Conservation (phyloP, 495 filamentous ascomycete species). For the Lineolata rhizophorae region DNA sequence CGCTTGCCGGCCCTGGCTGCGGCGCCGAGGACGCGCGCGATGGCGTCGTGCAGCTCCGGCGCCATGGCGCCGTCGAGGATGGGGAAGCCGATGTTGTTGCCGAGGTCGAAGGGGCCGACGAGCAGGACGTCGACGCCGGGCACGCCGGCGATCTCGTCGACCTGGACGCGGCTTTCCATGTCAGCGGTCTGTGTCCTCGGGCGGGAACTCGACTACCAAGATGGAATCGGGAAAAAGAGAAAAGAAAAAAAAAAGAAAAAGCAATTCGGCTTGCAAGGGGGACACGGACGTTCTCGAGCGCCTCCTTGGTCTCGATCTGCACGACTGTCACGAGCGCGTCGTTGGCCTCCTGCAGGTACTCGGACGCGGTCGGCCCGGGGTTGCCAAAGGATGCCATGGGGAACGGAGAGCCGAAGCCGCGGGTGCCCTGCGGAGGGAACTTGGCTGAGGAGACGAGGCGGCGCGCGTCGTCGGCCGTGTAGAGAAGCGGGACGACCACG, state of each 20-base stretch:
- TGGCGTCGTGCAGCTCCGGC: slow-evolving; percentile 42
- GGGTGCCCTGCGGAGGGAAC: slow-evolving; percentile 17
- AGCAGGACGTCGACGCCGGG: slow-evolving; percentile 54
- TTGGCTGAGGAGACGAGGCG: slow-evolving; percentile 17
- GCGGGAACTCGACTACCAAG: no score
- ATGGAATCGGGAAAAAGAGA: no score
- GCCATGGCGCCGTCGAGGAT: slow-evolving; percentile 38
- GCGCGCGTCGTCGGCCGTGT: slow-evolving; percentile 15
- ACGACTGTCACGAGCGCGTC: slow-evolving; percentile 46
- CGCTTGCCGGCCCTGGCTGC: slow-evolving; percentile 46
- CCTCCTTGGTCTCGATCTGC: slow-evolving; percentile 64
- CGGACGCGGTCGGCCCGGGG: slow-evolving; percentile 26
- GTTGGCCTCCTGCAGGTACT: slow-evolving; percentile 60
- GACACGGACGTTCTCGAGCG: slow-evolving; percentile 41
- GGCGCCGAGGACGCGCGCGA: slow-evolving; percentile 38
- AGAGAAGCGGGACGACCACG: slow-evolving; percentile 20
- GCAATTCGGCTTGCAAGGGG: no score
- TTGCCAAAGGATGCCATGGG: slow-evolving; percentile 36
- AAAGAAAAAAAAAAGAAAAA: no score
- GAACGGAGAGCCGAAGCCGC: slow-evolving; percentile 20
- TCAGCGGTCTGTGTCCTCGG: no score
- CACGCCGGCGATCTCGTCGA: slow-evolving; percentile 50
- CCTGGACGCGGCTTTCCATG: no score
- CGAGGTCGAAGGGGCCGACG: slow-evolving; percentile 59
- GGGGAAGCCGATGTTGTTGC: slow-evolving; percentile 53